phyloP scores from a whole-genome alignment of 768 basidiomycete species.

The Tulasnella sp. region DNA sequence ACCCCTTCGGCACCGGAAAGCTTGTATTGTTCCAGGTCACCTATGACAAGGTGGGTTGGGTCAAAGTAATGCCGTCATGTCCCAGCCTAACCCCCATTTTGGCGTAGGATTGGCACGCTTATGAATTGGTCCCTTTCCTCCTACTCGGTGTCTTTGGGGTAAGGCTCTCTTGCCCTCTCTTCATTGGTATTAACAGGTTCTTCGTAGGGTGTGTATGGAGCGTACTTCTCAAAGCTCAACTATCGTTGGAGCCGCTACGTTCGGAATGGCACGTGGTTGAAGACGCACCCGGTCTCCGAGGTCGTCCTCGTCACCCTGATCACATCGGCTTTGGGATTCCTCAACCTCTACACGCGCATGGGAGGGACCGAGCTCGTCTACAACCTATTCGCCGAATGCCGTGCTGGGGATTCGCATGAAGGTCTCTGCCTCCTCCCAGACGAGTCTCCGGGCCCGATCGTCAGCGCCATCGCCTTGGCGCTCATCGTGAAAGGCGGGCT shows the following conservation, averaged over 20 bases:
- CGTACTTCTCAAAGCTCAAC: slow-evolving; percentile 84
- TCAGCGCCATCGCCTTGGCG: slow-evolving; percentile 54
- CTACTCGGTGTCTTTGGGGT: slow-evolving; percentile 84
- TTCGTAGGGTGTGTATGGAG: slow-evolving; percentile 78
- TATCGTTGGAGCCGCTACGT: slow-evolving; percentile 77
- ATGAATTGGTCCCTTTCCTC: slow-evolving; percentile 75
- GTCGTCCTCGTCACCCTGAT: slow-evolving; percentile 69
- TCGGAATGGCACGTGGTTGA: slow-evolving; percentile 71
- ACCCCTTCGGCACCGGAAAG: slow-evolving; percentile 93
- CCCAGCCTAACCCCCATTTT: slow-evolving; percentile 5
- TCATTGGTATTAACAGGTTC: slow-evolving; percentile 10
- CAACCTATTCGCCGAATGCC: slow-evolving; percentile 81
- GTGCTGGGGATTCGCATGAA: slow-evolving; percentile 41
- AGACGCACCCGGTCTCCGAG: slow-evolving; percentile 65
- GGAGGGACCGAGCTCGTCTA: slow-evolving; percentile 92
- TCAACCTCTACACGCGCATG: slow-evolving; percentile 86
- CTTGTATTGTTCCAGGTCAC: slow-evolving; percentile 85
- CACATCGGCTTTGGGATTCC: slow-evolving; percentile 67
- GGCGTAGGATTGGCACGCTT: slow-evolving; percentile 78
- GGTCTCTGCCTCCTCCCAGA: slow-evolving; percentile 57
- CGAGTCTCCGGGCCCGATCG: slow-evolving; percentile 38
- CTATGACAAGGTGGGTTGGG: slow-evolving; percentile 56
- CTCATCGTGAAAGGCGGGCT: slow-evolving; percentile 69
- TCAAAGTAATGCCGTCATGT: neutral
- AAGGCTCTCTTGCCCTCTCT: slow-evolving; percentile 25